phyloP scores from a whole-genome alignment of 495 filamentous ascomycete genomes.

The Aspergillus cavernicola region DNA sequence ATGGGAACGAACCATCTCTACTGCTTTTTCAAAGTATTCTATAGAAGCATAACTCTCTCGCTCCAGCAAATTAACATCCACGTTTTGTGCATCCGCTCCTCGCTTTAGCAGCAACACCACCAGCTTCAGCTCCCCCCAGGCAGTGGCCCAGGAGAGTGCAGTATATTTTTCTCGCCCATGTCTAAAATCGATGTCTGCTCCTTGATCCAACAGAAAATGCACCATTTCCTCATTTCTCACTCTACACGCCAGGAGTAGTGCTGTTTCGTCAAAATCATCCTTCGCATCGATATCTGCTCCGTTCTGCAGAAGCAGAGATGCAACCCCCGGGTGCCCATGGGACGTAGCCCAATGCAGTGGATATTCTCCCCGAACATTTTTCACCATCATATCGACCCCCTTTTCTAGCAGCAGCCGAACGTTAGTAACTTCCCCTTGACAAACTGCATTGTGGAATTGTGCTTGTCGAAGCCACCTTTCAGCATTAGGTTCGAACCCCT shows the following conservation, averaged over 20 bases:
- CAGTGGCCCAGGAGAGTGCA: background rate
- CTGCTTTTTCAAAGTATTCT: background rate
- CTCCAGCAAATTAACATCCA: background rate
- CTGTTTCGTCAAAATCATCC: conserved; percentile 24
- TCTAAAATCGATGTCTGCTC: conserved; percentile 2
- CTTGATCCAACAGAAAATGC: conserved; percentile 18
- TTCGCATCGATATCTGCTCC: conserved; percentile 16
- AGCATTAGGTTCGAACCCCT: background rate
- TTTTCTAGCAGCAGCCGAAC: conserved; percentile 16
- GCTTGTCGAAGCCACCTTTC: conserved; percentile 5
- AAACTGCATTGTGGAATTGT: conserved; percentile 18
- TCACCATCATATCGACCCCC: background rate
- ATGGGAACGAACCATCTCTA: background rate
- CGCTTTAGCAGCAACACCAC: background rate
- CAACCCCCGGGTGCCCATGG: background rate
- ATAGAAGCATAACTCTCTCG: background rate
- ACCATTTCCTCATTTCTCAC: conserved; percentile 15
- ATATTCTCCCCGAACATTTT: background rate
- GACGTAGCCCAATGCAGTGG: background rate
- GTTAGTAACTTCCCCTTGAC: conserved; percentile 15
- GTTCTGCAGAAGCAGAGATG: conserved; percentile 6
- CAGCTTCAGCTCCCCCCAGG: background rate
- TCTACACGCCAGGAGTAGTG: conserved; percentile 23
- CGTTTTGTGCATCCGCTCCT: background rate
- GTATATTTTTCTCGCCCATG: background rate